Evolutionary conservation across 2,329 filamentous ascomycete genomes (phyloP).

Genomic region (Conoideocrella luteorostrata): DNA sequence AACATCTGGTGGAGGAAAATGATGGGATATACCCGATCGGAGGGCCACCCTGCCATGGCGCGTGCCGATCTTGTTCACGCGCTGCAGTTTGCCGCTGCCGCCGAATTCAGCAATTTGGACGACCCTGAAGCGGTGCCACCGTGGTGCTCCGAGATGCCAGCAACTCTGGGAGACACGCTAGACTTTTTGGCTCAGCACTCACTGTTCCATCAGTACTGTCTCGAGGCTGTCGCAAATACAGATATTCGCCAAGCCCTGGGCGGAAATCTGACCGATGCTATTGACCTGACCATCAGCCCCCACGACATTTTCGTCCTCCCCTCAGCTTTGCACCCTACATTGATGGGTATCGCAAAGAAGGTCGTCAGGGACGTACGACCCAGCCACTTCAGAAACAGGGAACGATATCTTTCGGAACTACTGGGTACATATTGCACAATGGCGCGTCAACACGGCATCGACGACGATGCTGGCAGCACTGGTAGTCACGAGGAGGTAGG

Average conservation of each 20-base stretch:
- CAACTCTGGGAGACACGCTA: conserved; percentile 10
- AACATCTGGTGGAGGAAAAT: conserved; percentile 42
- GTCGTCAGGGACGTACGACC: conserved; percentile 8
- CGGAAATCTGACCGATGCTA: not conserved
- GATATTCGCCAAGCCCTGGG: conserved; percentile 8
- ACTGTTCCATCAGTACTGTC: conserved; percentile 11
- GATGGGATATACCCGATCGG: conserved; percentile 33
- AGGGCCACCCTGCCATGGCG: conserved; percentile 5
- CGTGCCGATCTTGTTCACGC: conserved; percentile 11
- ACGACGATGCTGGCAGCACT: not conserved
- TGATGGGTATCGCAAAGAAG: conserved; percentile 12
- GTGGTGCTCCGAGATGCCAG: conserved; percentile 11
- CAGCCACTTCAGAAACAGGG: conserved; percentile 14
- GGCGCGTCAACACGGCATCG: too few species aligned
- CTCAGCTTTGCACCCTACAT: conserved; percentile 5
- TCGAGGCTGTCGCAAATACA: conserved; percentile 5
- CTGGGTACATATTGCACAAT: conserved; percentile 15
- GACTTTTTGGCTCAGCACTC: conserved; percentile 12
- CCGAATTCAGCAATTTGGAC: conserved; percentile 8
- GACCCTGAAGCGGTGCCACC: conserved; percentile 5
- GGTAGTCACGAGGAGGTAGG: not conserved
- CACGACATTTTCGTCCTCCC: conserved; percentile 12
- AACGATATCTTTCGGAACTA: conserved; percentile 17
- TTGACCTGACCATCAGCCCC: conserved; percentile 10
- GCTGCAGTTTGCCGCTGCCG: conserved; percentile 16